phyloP scores from a whole-genome alignment of 495 filamentous ascomycete species.

The Penicillium crystallinum region DNA sequence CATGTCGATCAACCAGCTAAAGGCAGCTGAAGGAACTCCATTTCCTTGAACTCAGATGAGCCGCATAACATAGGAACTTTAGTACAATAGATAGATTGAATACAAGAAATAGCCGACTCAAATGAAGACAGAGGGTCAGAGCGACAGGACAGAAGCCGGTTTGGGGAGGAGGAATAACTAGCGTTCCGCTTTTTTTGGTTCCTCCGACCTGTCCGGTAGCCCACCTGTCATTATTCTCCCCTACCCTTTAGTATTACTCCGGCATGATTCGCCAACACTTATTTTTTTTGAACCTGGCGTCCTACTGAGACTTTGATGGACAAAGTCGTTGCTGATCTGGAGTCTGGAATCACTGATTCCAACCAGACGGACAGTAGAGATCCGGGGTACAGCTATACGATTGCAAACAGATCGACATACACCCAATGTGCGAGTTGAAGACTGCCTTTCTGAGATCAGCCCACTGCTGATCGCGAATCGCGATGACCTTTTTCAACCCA shows the following conservation, averaged over 20 bases:
- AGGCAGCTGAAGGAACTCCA: neutral
- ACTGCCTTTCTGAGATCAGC: slow-evolving; percentile 27
- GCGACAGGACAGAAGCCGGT: slow-evolving; percentile 1
- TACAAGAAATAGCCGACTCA: neutral
- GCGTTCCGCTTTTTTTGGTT: slow-evolving; percentile 4
- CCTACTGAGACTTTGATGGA: slow-evolving; percentile 8
- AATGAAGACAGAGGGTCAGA: neutral
- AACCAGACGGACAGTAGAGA: slow-evolving; percentile 12
- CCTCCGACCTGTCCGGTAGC: slow-evolving; percentile 11
- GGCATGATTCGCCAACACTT: slow-evolving; percentile 15
- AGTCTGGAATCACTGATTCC: slow-evolving; percentile 3
- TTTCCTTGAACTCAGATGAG: neutral
- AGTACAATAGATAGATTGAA: neutral
- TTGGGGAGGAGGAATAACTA: slow-evolving; percentile 2
- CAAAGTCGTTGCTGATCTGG: slow-evolving; percentile 6
- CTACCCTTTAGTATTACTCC: neutral
- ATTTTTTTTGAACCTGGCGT: slow-evolving; percentile 1
- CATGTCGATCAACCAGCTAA: slow-evolving; percentile 22
- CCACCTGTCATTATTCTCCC: slow-evolving; percentile 19
- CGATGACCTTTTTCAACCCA: slow-evolving; percentile 57
- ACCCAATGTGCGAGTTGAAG: slow-evolving; percentile 20
- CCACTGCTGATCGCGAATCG: slow-evolving; percentile 35
- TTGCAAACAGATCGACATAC: slow-evolving; percentile 15
- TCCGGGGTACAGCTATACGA: slow-evolving; percentile 17
- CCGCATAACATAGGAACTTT: neutral